Evolutionary conservation across 345 rosid species (phyloP), one percentile per base, ranked within the genome.

Genomic region (Cardamine occulta): DNA sequence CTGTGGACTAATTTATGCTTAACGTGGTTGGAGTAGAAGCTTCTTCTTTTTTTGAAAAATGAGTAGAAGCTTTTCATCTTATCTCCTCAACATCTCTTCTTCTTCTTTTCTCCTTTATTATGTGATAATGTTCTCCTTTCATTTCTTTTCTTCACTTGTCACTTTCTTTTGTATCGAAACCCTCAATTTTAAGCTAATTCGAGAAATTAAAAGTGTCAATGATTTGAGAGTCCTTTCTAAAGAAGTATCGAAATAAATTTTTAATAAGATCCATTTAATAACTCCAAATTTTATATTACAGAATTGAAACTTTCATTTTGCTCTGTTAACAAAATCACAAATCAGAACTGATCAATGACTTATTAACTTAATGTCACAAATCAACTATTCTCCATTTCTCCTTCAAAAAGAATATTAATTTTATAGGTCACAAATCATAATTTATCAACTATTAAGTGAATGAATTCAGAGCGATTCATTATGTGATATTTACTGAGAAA

Each of bases 91-190:
- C 51, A 45, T 15, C 19, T 1, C 15, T 8, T 44, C 3, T 15
- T 15, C 9, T 2, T 6, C n/a, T 44, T 1, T 11, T 10, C 1
- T 4, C 11, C 10, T 14, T 72, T 59, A 51, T 26, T 11, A 14
- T 10, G 42, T 37, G 13, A 37, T 37, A 10, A 7, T 37, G 42
- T 37, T 39, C 44, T 39, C 15, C 15, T 39, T 39, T 39, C 1
- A 21, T 49, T 18, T 5, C 8, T 69, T 26, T 54, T 28, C 52
- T 39, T 69, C 44, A 28, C 9, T 5, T 73, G 55, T 61, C 51
- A 18, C 31, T 12, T 35, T 72, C 68, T n/a, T 71, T 34, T 34
- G 26, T 34, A 34, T 7, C 59, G 49, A 60, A 60, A 60, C 2
- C 37, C 19, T 34, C 4, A 10, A 40, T 12, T 32, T 34, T 4